Base-by-base conservation (phyloP, 306 rosid genomes). In the Astragalus membranaceus region DNA sequence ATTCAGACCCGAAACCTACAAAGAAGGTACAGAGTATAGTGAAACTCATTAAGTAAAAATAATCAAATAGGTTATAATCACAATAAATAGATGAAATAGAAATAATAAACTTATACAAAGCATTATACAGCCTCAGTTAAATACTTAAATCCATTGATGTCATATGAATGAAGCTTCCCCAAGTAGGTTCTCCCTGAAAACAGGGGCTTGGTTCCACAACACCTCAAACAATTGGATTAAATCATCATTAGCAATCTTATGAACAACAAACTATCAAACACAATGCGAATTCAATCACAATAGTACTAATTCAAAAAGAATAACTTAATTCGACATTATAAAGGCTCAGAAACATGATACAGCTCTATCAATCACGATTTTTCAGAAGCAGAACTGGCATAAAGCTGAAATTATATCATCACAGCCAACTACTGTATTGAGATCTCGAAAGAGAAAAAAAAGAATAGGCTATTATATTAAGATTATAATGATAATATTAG, bases 371-470 rank as follows among this genome's bases (percentile, higher is more conserved):
- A 84, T 92, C 98, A 92, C 66, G 67, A 78, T 17, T 73, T 56
- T 50, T 89, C 96, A 78, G 98, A 85, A 89, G 98, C 98, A 92
- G 98, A 92, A 92, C 98, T 89, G 96, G 96, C 98, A 64, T 81
- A 65, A 88, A 92, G 98, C 93, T 92, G 98, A 56, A 54, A 10
- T 1, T 37, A 54, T 0, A 79, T 90, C 96, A 13, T 90, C 96
- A 90, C 54, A 0, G 96, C 91, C 83, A n/a, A n/a, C n/a, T n/a
- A n/a, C n/a, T n/a, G n/a, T n/a, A n/a, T n/a, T n/a, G n/a, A n/a
- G n/a, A n/a, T n/a, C n/a, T n/a, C n/a, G n/a, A n/a, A n/a, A n/a
- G n/a, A n/a, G n/a, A n/a, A n/a, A n/a, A n/a, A n/a, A n/a, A n/a
- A n/a, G n/a, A n/a, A n/a, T n/a, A n/a, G n/a, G n/a, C n/a, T n/a